phyloP scores from a whole-genome alignment of 805 yeast genomes.

The Wickerhamiella qilinensis region DNA sequence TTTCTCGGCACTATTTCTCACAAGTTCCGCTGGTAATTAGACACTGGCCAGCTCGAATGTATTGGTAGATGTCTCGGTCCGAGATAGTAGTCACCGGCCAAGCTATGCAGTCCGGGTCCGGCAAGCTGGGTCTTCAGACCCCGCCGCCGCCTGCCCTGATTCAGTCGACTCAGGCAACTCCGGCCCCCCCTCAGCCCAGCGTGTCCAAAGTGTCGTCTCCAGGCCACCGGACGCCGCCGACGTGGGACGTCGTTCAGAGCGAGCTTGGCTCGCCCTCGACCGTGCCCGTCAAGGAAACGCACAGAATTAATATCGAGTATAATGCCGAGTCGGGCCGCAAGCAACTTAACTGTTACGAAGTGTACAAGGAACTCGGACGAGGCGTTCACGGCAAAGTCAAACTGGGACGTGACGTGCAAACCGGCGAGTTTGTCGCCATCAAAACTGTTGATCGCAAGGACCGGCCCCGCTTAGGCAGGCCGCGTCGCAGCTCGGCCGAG shows the following conservation, averaged over 20 bases:
- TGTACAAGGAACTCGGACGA: slow-evolving; percentile 69
- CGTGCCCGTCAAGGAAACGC: slow-evolving; percentile 63
- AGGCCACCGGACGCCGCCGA: not conserved
- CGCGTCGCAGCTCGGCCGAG: slow-evolving; percentile 33
- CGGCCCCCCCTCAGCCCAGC: not conserved
- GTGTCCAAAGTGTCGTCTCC: not conserved
- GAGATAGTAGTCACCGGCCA: not conserved
- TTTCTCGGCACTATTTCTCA: too few relatives aligned
- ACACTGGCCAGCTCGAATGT: not conserved
- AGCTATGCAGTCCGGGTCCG: not conserved
- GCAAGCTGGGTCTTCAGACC: not conserved
- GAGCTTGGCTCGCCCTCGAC: not conserved
- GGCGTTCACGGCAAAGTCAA: slow-evolving; percentile 99
- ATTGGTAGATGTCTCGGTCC: not conserved
- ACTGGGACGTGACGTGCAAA: slow-evolving; percentile 59
- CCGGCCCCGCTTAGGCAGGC: slow-evolving; percentile 36
- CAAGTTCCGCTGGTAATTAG: too few relatives aligned
- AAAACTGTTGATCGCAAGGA: slow-evolving; percentile 74
- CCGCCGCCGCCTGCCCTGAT: not conserved
- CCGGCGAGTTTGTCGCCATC: slow-evolving; percentile 59
- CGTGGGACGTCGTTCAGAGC: not conserved
- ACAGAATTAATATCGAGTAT: slow-evolving; percentile 61
- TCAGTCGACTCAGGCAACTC: not conserved
- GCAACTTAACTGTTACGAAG: slow-evolving; percentile 77
- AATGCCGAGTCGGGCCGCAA: slow-evolving; percentile 76